Conservation (phyloP, 495 filamentous ascomycete species). For the Bryoglossum gracile region DNA sequence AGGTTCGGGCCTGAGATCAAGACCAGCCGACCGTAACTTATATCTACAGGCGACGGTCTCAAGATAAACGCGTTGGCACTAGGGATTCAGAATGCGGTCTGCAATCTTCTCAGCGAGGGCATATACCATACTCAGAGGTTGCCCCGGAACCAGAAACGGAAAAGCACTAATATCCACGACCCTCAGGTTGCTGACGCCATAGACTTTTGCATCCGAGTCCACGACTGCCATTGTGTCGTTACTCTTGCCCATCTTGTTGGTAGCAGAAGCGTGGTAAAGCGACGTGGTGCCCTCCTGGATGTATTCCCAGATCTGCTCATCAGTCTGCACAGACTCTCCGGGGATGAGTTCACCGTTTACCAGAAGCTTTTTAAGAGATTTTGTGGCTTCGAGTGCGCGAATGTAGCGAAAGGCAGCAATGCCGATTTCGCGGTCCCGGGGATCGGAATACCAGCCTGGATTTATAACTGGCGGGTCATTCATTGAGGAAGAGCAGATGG, state of each 20-base stretch:
- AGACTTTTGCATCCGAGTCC: constrained; percentile 42
- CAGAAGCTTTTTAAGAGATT: not conserved
- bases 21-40: not conserved
- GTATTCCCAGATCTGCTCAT: constrained; percentile 42
- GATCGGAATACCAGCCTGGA: constrained; percentile 46
- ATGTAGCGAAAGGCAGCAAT: constrained; percentile 47
- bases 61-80: not conserved
- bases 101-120: constrained; percentile 58
- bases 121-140: constrained; percentile 42
- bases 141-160: constrained; percentile 48
- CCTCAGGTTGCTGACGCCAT: constrained; percentile 43
- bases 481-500: constrained; percentile 37
- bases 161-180: constrained; percentile 55
- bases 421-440: constrained; percentile 44
- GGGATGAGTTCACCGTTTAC: constrained; percentile 39
- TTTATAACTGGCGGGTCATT: constrained; percentile 44
- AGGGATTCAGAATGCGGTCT: constrained; percentile 32
- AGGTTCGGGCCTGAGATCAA: not conserved
- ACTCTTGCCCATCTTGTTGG: constrained; percentile 48
- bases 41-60: not conserved
- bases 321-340: constrained; percentile 36
- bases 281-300: constrained; percentile 34
- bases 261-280: constrained; percentile 45
- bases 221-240: constrained; percentile 43
- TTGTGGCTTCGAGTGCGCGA: constrained; percentile 33